Base-by-base conservation (phyloP, 2,329 filamentous ascomycete genomes). In the Colletotrichum musae region DNA sequence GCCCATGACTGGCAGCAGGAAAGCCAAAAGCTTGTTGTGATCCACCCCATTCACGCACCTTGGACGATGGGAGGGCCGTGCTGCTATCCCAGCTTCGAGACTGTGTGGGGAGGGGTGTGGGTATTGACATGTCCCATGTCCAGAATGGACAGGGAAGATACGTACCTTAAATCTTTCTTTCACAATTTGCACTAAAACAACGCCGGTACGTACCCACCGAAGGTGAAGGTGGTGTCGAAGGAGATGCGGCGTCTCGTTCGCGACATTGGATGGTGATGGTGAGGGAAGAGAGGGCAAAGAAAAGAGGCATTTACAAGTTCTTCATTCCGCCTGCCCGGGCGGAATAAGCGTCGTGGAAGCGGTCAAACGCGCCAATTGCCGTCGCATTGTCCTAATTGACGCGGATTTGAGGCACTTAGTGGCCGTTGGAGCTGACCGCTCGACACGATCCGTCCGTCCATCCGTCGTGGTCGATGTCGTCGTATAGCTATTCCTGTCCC, bases 11-110 rank as follows among this genome's bases (percentile, higher is more conserved):
- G 69, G 57, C 66, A 70, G 66, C 60, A 53, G 66, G 43, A 52
- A n/a, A 61, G 39, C 61, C 36, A 59, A 71, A 71, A 71, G 70
- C 70, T 71, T 71, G 67, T 70, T 71, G 67, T 62, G 62, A 57
- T 70, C 67, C 67, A 70, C 62, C 39, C 32, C 60, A 5, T 24
- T 21, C n/a, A 51, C 32, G 15, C 50, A 52, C 57, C 62, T 61
- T 68, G 65, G 60, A 61, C 59, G 24, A 62, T 43, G 48, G 24
- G 41, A 59, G 54, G 62, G 36, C 56, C 67, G 67, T 70, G 51
- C 63, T 52, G 24, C 12, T 57, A 41, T 51, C 24, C 54, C 21
- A 6, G 10, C 21, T n/a, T 24, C 18, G 13, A 39, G 47, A 67
- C 67, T 70, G 67, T 70, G 67, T 70, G 67, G 67, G 41, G 7